Evolutionary conservation across 768 basidiomycete species (phyloP).

Genomic region (Leccinum disarticulatum): DNA sequence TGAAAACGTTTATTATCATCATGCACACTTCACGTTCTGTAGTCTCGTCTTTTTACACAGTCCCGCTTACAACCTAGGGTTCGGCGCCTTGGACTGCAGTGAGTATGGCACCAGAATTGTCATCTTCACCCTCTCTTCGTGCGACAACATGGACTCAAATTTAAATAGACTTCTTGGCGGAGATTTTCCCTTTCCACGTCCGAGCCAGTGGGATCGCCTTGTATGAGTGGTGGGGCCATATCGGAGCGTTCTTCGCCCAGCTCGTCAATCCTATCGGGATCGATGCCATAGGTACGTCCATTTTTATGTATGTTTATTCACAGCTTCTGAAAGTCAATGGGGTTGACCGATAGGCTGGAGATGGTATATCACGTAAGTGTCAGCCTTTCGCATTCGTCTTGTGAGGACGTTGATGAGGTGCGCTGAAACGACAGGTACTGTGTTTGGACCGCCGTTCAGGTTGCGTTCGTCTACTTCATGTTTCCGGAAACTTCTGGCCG

Average conservation of each 20-base stretch:
- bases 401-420: background rate
- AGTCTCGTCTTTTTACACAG: background rate
- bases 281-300: background rate
- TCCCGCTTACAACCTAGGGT: background rate
- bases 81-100: background rate
- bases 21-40: background rate
- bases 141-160: background rate
- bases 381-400: background rate
- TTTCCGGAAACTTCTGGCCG: background rate
- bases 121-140: background rate
- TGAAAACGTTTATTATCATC: background rate
- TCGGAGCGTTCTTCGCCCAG: background rate
- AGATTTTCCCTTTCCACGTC: background rate
- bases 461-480: background rate
- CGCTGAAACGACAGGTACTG: background rate
- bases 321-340: background rate
- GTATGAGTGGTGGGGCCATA: background rate
- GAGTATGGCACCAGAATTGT: background rate
- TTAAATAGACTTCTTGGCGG: background rate
- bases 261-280: background rate
- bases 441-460: background rate
- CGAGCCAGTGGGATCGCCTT: background rate
- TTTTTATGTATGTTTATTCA: background rate
- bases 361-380: background rate
- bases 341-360: background rate